Conservation (phyloP, 2,329 filamentous ascomycete species). For the Diaporthe helianthi region DNA sequence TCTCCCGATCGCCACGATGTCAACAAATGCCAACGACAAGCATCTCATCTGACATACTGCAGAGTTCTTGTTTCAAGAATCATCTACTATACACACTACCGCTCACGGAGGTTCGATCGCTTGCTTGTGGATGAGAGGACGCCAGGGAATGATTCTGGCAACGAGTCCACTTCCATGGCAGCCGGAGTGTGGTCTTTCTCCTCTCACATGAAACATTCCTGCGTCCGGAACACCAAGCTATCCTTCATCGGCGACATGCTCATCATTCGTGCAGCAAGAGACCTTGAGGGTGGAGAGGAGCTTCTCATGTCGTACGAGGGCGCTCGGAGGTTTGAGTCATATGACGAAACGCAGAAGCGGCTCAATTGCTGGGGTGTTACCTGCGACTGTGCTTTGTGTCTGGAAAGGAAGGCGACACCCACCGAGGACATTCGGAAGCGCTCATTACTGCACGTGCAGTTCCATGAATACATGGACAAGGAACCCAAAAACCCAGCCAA, state of each 20-base stretch:
- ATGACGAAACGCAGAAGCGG: background rate
- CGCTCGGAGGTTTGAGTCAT: fast-evolving
- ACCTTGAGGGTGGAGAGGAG: background rate
- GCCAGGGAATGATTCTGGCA: background rate
- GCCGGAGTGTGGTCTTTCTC: background rate
- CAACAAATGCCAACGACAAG: no score
- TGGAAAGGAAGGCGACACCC: background rate
- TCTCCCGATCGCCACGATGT: no score
- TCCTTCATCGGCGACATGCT: background rate
- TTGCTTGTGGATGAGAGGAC: fast-evolving
- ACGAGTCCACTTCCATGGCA: background rate
- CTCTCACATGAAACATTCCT: background rate
- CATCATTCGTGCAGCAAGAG: background rate
- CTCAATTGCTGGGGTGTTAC: background rate
- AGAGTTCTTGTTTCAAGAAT: background rate
- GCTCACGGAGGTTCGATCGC: background rate
- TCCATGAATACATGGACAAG: background rate
- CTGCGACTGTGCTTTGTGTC: background rate
- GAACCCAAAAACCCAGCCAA: no score
- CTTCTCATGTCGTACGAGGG: background rate
- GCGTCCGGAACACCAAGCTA: background rate
- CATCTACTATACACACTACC: no score
- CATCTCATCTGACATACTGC: background rate
- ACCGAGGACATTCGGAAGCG: background rate
- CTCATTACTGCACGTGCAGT: fast-evolving